Base-by-base conservation (phyloP, 1,139 yeast species). In the Groenewaldozyma sp. region DNA sequence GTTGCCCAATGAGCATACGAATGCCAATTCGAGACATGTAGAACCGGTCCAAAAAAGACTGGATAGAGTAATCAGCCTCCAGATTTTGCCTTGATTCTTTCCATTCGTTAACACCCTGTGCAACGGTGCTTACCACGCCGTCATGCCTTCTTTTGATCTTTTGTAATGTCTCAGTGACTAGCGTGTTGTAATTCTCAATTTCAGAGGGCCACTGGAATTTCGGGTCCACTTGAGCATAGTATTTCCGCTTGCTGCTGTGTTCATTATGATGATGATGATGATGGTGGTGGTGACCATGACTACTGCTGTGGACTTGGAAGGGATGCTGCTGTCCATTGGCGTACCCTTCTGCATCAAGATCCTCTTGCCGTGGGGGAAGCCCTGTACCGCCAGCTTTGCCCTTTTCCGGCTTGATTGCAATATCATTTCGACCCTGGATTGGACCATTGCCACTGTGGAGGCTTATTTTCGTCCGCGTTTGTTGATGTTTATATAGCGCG, bases 51-150 rank as follows among this genome's bases (percentile, higher is more conserved):
- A 84, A 65, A 54, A 84, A 84, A 11, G 79, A 72, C 58, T 84
- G 94, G 36, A 84, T 76, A 24, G 83, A 73, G 51, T 71, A 72
- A 49, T 68, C 73, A 4, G 51, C 56, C 5, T 46, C 50, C 29
- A 46, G 38, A 20, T 43, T 39, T 2, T 51, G 54, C 22, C 52
- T 46, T 18, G 57, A 45, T 29, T 53, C 50, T 56, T 86, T 86
- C 95, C 95, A 87, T 61, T 83, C 94, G 53, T 81, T 78, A 7
- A 86, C 94, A 16, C 95, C 95, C 53, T 83, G 88, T 1, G 95
- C 95, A 60, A 87, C 81, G 0, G 95, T 86, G 9, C 94, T 82
- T 10, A 87, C 95, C 0, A 94, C 88, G 2, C 95, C 94, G 62
- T 87, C 95, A 57, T 87, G 95, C 39, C 95, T 69, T 52, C 74